Percentiles rank a stretch among this genome's conserved stretches.
Evolutionary conservation across 371 early-diverging fungal genomes (phyloP).

Genomic region (Sporodiniella umbellata): DNA sequence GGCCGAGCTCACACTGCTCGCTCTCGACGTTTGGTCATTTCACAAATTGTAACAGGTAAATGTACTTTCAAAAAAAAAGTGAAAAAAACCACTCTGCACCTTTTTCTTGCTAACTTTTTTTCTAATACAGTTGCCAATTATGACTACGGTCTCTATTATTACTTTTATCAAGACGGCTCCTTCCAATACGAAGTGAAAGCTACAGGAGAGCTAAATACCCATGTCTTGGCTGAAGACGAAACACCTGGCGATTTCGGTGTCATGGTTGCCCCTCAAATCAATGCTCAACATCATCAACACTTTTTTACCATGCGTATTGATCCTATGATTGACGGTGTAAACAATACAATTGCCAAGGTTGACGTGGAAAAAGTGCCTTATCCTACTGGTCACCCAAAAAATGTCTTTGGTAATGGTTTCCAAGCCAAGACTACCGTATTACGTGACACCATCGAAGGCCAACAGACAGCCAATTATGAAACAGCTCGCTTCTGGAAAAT

Average conservation of each 20-base stretch:
- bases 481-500: slow-evolving; percentile 50
- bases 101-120: background rate
- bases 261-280: slow-evolving; percentile 51
- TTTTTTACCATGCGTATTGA: slow-evolving; percentile 56
- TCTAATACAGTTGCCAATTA: slow-evolving; percentile 47
- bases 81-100: background rate
- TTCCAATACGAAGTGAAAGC: slow-evolving; percentile 58
- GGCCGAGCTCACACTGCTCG: slow-evolving; percentile 49
- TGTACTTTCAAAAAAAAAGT: no score
- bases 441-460: slow-evolving; percentile 40
- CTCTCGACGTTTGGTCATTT: slow-evolving; percentile 48
- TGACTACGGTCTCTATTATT: slow-evolving; percentile 56
- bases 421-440: slow-evolving; percentile 26
- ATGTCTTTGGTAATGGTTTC: slow-evolving; percentile 45
- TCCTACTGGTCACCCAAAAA: slow-evolving; percentile 46
- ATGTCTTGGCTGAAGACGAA: slow-evolving; percentile 52
- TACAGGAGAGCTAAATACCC: slow-evolving; percentile 52
- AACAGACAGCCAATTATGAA: slow-evolving; percentile 23
- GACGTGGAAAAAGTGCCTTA: slow-evolving; percentile 33
- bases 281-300: slow-evolving; percentile 53
- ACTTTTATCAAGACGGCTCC: slow-evolving; percentile 56
- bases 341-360: slow-evolving; percentile 39
- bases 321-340: slow-evolving; percentile 50
- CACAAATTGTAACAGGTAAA: slow-evolving; percentile 52
- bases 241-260: slow-evolving; percentile 43